These are phyloP conservation scores for Prunus fruticosa DNA, from an alignment of 306 rosid species.

Conservation along the genomic window DNA sequence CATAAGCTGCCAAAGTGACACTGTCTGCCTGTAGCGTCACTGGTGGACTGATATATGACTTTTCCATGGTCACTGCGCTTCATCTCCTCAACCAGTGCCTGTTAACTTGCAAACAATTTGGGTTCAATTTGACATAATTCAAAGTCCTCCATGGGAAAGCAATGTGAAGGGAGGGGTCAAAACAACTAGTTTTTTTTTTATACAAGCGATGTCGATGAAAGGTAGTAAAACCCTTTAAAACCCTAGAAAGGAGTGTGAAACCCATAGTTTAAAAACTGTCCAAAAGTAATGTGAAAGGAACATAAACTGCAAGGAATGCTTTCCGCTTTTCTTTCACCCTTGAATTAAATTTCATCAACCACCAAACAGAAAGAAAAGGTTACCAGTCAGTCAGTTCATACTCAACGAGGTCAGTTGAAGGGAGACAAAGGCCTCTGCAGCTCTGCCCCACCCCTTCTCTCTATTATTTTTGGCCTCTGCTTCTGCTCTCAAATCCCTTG, in stretches of 20 bases:
- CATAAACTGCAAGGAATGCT: not conserved
- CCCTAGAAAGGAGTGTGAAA: not conserved
- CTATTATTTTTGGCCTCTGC: not conserved
- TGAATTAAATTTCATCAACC: not conserved
- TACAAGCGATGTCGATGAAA: not conserved
- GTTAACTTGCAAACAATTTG: not conserved
- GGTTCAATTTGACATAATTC: not conserved
- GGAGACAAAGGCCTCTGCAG: not conserved
- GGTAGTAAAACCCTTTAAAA: not conserved
- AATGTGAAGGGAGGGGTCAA: not conserved
- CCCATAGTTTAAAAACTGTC: not conserved
- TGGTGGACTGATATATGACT: not conserved
- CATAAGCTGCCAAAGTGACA: not conserved
- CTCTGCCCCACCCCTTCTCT: not conserved
- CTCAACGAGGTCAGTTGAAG: not conserved
- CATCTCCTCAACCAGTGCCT: not conserved
- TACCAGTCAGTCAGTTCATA: not conserved
- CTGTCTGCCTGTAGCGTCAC: not conserved
- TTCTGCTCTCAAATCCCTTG: not conserved
- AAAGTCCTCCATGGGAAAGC: not conserved
- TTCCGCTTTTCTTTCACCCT: not conserved
- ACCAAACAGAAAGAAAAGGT: not conserved
- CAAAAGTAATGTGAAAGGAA: conserved; percentile 14
- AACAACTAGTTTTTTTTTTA: not conserved
- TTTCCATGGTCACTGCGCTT: not conserved